Evolutionary conservation across 2,329 filamentous ascomycete genomes (phyloP), one percentile per base, ranked within the genome.

Genomic region (Magnaporthales sp.): DNA sequence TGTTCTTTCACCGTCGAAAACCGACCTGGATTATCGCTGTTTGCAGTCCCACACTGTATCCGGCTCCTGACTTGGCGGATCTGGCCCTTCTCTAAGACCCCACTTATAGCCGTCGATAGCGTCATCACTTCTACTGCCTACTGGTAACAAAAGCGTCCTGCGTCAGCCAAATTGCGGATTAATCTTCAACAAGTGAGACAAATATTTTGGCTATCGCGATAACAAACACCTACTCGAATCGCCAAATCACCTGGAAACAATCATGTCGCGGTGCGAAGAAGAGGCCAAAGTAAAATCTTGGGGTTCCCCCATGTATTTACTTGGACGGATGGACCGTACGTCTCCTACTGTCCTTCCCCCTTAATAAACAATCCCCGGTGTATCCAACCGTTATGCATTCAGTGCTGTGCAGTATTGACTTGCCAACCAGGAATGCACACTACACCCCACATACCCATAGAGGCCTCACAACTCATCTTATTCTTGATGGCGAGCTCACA

Each of bases 221-320:
- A n/a, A 58, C n/a, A 3, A 22, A 9, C n/a, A 58, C 4, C 54
- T 10, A 58, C 8, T 58, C 11, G 54, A 26, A 26, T 58, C 1
- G 11, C 54, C 7, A 26, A 7, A 26, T 4, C 54, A n/a, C 11
- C 22, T 26, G 54, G 38, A 46, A 19, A 22, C 7, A 58, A 5
- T 5, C 54, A 60, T 61, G 51, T 38, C 64, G 13, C 51, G 64
- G 46, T 27, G 19, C 24, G 64, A 65, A 54, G 19, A 58, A 24
- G 89, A 92, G 74, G 77, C 79, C 64, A 79, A 90, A 72, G 89
- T 92, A 29, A 81, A 81, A 46, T 85, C 84, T 1, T 91, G 89
- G 89, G 89, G 89, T 92, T 91, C 73, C 70, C 75, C 2, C 81
- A 87, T 64, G 88, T 91, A 72, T 91, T 91, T 70, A 91, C 88